A percentile compares a stretch with the other conserved stretches of the same genome.
These are phyloP conservation scores for Dactylellina parvicollis DNA, from an alignment of 2,329 filamentous ascomycete genomes.

Conservation along the genomic window DNA sequence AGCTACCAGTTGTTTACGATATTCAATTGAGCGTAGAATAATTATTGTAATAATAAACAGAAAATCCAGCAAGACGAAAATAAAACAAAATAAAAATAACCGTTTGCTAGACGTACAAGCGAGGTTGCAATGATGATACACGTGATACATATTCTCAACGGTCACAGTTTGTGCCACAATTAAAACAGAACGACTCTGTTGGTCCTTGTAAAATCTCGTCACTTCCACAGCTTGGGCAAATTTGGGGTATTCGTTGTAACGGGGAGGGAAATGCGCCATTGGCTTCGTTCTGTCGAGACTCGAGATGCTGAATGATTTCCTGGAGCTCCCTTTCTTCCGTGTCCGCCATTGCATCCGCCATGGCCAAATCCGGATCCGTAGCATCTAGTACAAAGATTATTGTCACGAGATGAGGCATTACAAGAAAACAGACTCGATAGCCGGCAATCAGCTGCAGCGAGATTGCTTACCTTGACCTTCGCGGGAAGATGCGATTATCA, in stretches of 20 bases:
- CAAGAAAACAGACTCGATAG: background rate
- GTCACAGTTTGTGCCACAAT: conserved; percentile 32
- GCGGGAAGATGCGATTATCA: background rate
- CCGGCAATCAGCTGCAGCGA: no score
- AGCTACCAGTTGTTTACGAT: no score
- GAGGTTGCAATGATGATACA: no score
- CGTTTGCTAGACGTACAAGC: no score
- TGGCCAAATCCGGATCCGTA: conserved; percentile 27
- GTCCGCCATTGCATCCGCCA: conserved; percentile 45
- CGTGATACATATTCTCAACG: background rate
- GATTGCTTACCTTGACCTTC: background rate
- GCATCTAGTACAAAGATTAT: background rate
- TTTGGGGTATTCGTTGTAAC: background rate
- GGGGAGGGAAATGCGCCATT: background rate
- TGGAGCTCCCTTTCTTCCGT: conserved; percentile 39
- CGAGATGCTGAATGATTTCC: conserved; percentile 8
- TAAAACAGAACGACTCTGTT: conserved; percentile 34
- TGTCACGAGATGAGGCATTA: background rate
- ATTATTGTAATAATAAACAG: no score
- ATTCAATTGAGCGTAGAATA: no score
- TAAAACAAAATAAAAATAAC: no score
- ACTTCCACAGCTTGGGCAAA: conserved; percentile 32
- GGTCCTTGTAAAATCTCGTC: conserved; percentile 38
- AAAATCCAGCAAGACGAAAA: no score
- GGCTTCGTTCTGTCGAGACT: background rate